A percentile compares a stretch with the other conserved stretches of the same genome.
Evolutionary conservation across 257 asterid species (phyloP).

Genomic region (Plantago major): DNA sequence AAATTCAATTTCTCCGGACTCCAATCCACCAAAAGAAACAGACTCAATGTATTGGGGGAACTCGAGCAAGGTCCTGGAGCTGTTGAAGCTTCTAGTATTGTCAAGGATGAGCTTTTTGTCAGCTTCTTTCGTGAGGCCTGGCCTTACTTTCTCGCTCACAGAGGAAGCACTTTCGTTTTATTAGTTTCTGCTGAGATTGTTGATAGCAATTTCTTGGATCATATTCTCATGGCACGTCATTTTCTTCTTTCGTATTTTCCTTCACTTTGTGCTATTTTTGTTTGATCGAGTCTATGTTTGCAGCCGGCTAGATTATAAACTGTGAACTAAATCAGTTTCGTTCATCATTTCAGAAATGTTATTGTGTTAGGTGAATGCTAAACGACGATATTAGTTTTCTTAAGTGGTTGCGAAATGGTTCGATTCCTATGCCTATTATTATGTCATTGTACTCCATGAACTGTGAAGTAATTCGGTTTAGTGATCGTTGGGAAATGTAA

Average conservation of each 20-base stretch:
- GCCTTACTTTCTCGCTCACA: slow-evolving; percentile 86
- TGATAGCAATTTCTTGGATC: slow-evolving; percentile 70
- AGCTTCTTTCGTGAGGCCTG: slow-evolving; percentile 81
- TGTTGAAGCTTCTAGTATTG: slow-evolving; percentile 35
- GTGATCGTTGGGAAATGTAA: too few relatives aligned
- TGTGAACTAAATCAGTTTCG: background rate
- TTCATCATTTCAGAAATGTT: background rate
- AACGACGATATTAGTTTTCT: too few relatives aligned
- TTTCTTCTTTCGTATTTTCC: background rate
- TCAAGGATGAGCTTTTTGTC: slow-evolving; percentile 73
- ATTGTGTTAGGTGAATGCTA: background rate
- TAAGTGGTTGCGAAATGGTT: background rate
- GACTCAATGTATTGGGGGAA: slow-evolving; percentile 37
- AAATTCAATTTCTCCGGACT: slow-evolving; percentile 14
- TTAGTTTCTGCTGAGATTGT: slow-evolving; percentile 78
- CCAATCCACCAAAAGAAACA: slow-evolving; percentile 22
- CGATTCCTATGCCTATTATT: background rate
- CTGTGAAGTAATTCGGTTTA: background rate
- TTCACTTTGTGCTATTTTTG: background rate
- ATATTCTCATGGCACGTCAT: slow-evolving; percentile 68
- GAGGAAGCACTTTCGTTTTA: slow-evolving; percentile 93
- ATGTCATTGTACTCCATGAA: too few relatives aligned
- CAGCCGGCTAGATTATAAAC: background rate
- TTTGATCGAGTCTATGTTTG: background rate
- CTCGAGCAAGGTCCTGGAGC: slow-evolving; percentile 24